Base-by-base conservation (phyloP, 2,329 filamentous ascomycete species). In the Chaetomiaceae sp. region DNA sequence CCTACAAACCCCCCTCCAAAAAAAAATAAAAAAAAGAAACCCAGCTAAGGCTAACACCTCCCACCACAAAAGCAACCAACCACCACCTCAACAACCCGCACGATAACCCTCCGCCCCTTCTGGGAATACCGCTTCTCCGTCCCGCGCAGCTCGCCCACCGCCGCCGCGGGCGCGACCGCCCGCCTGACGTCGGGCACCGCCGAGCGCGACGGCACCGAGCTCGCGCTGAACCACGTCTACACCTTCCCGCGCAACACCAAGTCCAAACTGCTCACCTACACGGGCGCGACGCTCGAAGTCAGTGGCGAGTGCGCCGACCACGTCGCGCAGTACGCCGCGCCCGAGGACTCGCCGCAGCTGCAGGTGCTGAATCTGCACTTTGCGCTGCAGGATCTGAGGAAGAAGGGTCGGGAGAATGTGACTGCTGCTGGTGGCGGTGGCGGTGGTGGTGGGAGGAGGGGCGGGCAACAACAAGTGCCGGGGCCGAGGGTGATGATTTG, bases 131-230 rank as follows among this genome's bases (percentile, higher is more conserved):
- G 88, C 46, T 92, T 92, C 71, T 79, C 89, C 65, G 84, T 89
- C 40, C 78, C 84, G 10, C 69, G 43, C 30, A 54, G 74, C 51
- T 11, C 45, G 25, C 16, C 34, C 33, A 45, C 77, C 48, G 66
- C 69, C 40, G 64, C 21, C 76, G 90, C 74, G 76, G 37, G 3
- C 23, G 29, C 78, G 46, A 68, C 69, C 34, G 65, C 80, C 43
- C 77, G 90, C 74, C 76, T 97, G 23, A 72, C 89, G 51, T 82
- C 80, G 30, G 94, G 94, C 56, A 90, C 86, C 1, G 94, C 92
- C 44, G 94, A 99, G 70, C 84, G 95, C 65, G 96, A 97, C 67
- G 94, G 94, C 66, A 91, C 92, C 51, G 94, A 99, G 73, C 86
- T 99, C 38, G 90, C 90, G 10, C 79, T 82, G 9, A 87, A 86